Base-by-base conservation (phyloP, 2,329 filamentous ascomycete species). In the Thielaviopsis musarum region DNA sequence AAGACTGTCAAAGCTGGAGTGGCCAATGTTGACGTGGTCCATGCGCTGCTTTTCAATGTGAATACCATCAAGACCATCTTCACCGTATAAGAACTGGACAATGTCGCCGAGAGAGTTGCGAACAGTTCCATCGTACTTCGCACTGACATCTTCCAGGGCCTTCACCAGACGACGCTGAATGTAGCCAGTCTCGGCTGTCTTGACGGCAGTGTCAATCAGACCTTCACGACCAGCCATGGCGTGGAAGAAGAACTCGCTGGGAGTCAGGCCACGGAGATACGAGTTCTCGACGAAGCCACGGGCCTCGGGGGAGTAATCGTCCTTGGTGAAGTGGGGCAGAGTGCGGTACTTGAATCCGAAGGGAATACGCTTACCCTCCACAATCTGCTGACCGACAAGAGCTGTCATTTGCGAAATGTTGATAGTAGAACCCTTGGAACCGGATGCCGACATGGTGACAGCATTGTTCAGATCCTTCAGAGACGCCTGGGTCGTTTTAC, bases 361-460 rank as follows among this genome's bases (percentile, higher is more conserved):
- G 0, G 93, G 93, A 75, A 98, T 95, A 77, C 93, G 93, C 74
- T 95, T 95, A 67, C 93, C 94, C 74, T 98, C 93, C 9, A 98
- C 90, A 64, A 94, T 95, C 70, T 98, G 94, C 70, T 98, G 93
- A 65, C 94, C 93, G 62, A 99, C 94, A 64, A 97, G 81, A 26
- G 93, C 93, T 63, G 91, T 94, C 93, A 99, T 98, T 73, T 99
- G 93, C 17, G 94, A 96, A 66, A 99, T 97, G 71, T 99, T 99
- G 77, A 98, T 97, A 13, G 89, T 91, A 2, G 93, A 97, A 70
- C 93, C 93, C 77, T 99, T 99, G 65, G 94, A 98, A 67, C 93
- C 93, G 61, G 93, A 96, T 58, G 85, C 83, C 62, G 94, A 90
- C 88, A 97, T 99, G 68, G 90, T 88, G 59, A 95, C 89, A 56